Percentiles rank a stretch among this genome's conserved stretches.
Evolutionary conservation across 345 rosid genomes (phyloP).

Genomic region (Corchorus olitorius): DNA sequence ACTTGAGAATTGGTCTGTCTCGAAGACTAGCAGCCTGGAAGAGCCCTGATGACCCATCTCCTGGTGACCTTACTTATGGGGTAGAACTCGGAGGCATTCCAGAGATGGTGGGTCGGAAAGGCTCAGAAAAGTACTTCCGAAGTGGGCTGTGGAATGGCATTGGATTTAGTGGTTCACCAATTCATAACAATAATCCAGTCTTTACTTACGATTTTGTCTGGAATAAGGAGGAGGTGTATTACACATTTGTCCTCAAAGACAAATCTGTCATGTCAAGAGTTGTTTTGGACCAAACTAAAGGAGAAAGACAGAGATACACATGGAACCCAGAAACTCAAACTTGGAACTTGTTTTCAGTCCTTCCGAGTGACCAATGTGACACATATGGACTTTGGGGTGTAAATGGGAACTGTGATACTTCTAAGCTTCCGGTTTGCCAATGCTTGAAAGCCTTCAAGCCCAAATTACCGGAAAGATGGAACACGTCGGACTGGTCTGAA

Average conservation of each 20-base stretch:
- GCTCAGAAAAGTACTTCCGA: slow-evolving; percentile 8
- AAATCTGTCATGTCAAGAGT: neutral
- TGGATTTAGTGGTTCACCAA: slow-evolving; percentile 35
- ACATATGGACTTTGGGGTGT: slow-evolving; percentile 32
- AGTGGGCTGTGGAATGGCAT: slow-evolving; percentile 54
- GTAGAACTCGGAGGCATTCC: neutral
- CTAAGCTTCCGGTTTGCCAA: slow-evolving; percentile 37
- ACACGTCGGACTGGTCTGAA: slow-evolving; percentile 20
- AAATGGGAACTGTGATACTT: slow-evolving; percentile 37
- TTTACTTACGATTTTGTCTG: slow-evolving; percentile 28
- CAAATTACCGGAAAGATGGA: slow-evolving; percentile 28
- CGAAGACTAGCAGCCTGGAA: neutral
- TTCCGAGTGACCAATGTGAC: neutral
- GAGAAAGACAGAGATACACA: neutral
- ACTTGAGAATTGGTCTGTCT: neutral
- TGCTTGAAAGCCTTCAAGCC: slow-evolving; percentile 45
- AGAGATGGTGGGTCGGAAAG: slow-evolving; percentile 11
- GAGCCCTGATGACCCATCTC: neutral
- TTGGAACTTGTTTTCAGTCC: neutral
- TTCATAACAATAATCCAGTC: neutral
- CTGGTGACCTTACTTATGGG: neutral
- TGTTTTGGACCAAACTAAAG: neutral
- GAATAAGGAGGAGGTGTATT: slow-evolving; percentile 19
- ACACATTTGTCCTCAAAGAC: neutral
- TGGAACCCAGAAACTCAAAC: neutral